phyloP scores from a whole-genome alignment of 345 rosid species.

The Garcia nutans region DNA sequence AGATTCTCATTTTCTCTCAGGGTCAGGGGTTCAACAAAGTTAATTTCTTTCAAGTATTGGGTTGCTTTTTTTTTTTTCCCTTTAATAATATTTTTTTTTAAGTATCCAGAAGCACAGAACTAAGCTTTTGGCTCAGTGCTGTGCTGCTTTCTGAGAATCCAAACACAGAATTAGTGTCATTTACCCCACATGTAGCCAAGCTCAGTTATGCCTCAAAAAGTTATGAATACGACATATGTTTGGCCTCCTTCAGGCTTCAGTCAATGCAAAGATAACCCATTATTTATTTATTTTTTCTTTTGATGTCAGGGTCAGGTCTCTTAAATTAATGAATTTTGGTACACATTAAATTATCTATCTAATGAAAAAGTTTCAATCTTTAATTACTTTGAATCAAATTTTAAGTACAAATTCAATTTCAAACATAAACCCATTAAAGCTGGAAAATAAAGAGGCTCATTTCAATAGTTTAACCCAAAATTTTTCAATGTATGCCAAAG shows the following conservation, averaged over 20 bases:
- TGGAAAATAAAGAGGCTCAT: neutral
- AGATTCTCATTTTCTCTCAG: neutral
- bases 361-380: neutral
- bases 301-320: neutral
- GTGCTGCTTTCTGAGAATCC: neutral
- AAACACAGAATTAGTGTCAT: conserved; percentile 3
- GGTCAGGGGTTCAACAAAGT: neutral
- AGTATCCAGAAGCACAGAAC: neutral
- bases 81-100: neutral
- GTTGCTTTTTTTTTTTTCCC: neutral
- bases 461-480: neutral
- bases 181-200: conserved; percentile 9
- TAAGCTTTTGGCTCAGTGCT: neutral
- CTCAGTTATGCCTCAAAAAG: conserved; percentile 4
- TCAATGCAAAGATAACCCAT: neutral
- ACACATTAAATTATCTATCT: neutral
- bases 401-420: neutral
- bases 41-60: neutral
- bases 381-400: neutral
- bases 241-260: neutral
- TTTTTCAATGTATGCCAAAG: neutral
- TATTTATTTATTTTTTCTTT: neutral
- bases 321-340: neutral
- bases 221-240: conserved; percentile 3
- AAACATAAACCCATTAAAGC: neutral